A percentile compares a stretch with the other conserved stretches of the same genome.
Conservation (phyloP, 2,329 filamentous ascomycete species). For the Teratosphaeria epicoccoides region DNA sequence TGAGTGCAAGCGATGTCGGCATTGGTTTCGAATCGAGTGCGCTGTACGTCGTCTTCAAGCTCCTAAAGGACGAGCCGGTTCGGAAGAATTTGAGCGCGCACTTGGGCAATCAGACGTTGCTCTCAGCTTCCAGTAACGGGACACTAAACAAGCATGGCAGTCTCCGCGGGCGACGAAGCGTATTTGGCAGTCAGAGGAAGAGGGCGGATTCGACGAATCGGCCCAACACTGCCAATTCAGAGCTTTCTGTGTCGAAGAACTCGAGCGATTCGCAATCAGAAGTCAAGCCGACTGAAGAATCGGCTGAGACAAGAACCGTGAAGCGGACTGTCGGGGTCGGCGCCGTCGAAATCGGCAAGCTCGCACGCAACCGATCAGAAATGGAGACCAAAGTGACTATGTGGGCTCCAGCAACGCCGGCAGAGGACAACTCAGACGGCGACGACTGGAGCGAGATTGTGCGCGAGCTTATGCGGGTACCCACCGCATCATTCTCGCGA, state of each 20-base stretch:
- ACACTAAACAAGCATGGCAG: slow-evolving; percentile 13
- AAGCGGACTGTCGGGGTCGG: slow-evolving; percentile 67
- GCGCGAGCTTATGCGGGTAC: slow-evolving; percentile 60
- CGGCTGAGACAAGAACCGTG: slow-evolving; percentile 39
- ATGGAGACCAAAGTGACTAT: slow-evolving; percentile 45
- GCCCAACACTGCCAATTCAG: slow-evolving; percentile 19
- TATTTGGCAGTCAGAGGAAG: slow-evolving; percentile 57
- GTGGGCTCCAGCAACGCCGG: slow-evolving; percentile 54
- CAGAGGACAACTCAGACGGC: slow-evolving; percentile 46
- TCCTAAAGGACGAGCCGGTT: slow-evolving; percentile 50
- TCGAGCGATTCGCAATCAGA: slow-evolving; percentile 8
- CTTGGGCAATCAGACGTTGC: not conserved
- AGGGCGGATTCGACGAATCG: slow-evolving; percentile 12
- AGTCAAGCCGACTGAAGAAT: not conserved
- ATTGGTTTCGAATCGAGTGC: slow-evolving; percentile 53
- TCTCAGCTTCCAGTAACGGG: not conserved
- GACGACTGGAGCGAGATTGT: slow-evolving; percentile 67
- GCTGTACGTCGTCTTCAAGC: slow-evolving; percentile 73
- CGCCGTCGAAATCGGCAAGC: slow-evolving; percentile 58
- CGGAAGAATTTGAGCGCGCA: slow-evolving; percentile 5
- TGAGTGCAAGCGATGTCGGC: slow-evolving; percentile 66
- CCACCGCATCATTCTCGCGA: slow-evolving; percentile 54
- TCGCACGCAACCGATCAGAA: slow-evolving; percentile 17
- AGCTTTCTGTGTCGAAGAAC: slow-evolving; percentile 12
- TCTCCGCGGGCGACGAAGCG: slow-evolving; percentile 35